phyloP scores from a whole-genome alignment of 2,329 filamentous ascomycete species.

The Talaromyces sp. region DNA sequence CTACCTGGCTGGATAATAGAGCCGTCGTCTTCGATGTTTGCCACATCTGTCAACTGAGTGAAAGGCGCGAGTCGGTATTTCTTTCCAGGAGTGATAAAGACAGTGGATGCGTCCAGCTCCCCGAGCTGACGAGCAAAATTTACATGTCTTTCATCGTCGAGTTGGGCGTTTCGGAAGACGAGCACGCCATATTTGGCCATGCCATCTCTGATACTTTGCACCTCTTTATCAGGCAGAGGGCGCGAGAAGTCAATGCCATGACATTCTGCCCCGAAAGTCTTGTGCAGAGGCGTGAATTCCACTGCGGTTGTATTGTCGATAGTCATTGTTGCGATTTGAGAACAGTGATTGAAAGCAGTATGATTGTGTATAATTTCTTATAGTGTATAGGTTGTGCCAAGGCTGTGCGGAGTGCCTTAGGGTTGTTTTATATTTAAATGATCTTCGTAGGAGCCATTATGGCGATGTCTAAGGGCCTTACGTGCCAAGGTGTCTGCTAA shows the following conservation, averaged over 20 bases:
- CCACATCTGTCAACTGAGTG: background rate
- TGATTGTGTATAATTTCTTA: too few relatives aligned
- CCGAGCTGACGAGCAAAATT: background rate
- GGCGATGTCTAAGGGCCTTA: too few relatives aligned
- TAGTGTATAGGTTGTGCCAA: too few relatives aligned
- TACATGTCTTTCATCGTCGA: background rate
- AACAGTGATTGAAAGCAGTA: too few relatives aligned
- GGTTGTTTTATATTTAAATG: too few relatives aligned
- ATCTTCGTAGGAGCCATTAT: too few relatives aligned
- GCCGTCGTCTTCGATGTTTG: constrained; percentile 1
- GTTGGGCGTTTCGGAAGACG: background rate
- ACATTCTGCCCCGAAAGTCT: background rate
- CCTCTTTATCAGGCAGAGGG: background rate
- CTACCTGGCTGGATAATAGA: background rate
- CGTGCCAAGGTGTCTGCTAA: too few relatives aligned
- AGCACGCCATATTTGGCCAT: constrained; percentile 4
- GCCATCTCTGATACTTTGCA: background rate
- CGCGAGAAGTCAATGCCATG: constrained; percentile 1
- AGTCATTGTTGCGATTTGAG: background rate
- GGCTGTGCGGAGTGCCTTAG: too few relatives aligned
- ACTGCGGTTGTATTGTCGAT: background rate
- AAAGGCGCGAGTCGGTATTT: background rate
- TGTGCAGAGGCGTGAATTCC: background rate
- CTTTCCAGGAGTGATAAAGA: background rate
- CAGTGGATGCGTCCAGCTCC: background rate